Evolutionary conservation across 371 early-diverging fungal species (phyloP).

Genomic region (Mucor irregularis): DNA sequence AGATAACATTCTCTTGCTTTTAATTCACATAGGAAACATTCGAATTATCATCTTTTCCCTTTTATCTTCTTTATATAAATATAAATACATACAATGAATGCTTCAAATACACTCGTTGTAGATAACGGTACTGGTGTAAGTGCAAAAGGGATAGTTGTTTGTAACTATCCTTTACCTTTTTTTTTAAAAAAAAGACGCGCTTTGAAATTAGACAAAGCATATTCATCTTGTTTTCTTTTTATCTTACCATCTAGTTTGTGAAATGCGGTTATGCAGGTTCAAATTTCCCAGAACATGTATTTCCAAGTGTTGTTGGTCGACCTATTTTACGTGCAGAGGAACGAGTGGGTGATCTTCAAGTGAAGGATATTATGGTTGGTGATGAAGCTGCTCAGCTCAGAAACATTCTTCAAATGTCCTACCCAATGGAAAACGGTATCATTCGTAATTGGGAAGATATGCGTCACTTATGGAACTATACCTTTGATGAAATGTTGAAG

Average conservation of each 20-base stretch:
- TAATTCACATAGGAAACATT: no score
- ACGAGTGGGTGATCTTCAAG: constrained; percentile 67
- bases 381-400: constrained; percentile 93
- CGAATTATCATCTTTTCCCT: no score
- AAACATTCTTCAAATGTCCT: constrained; percentile 89
- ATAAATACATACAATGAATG: constrained; percentile 34
- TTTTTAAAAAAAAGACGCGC: constrained; percentile 12
- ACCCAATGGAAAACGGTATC: constrained; percentile 99
- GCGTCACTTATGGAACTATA: constrained; percentile 97
- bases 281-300: constrained; percentile 95
- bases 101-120: constrained; percentile 83
- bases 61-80: not conserved
- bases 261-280: constrained; percentile 96
- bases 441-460: constrained; percentile 98
- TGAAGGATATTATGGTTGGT: constrained; percentile 97
- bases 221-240: not conserved
- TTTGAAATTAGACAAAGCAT: no score
- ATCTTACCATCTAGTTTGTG: constrained; percentile 76
- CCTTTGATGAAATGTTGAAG: constrained; percentile 89
- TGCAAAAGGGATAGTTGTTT: no score
- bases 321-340: constrained; percentile 98
- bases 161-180: not conserved
- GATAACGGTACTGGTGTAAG: constrained; percentile 96
- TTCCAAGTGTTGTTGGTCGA: constrained; percentile 95
- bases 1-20: no score